Base-by-base conservation (phyloP, 805 yeast genomes). In the Tetrapisispora phaffii region DNA sequence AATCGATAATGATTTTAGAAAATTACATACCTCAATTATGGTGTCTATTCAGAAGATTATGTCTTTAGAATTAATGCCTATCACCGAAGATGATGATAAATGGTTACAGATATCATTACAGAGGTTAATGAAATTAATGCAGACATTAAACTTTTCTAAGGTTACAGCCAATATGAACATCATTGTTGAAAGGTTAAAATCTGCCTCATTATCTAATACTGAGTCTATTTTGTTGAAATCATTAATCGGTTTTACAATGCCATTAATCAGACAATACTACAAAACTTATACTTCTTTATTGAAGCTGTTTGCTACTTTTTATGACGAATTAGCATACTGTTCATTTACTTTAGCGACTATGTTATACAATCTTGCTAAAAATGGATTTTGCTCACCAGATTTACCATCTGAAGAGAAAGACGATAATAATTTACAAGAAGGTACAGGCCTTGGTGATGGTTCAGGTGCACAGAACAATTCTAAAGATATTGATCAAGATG, bases 361-460 rank as follows among this genome's bases (percentile, higher is more conserved):
- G 7, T 70, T 93, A 33, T 67, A 72, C 49, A 73, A 73, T 7
- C 65, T 93, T 24, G 77, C 95, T 0, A 76, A 76, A 13, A 76
- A 82, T 44, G 98, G 98, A 0, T 89, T 88, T 74, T 93, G 98
- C 59, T 77, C 94, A 1, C 98, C 98, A 12, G 84, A 85, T 57
- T 80, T 86, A 17, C 83, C 84, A 6, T 60, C 69, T 7, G 73
- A 74, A 20, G 82, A 80, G 33, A 76, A 78, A 12, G 72, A 74
- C 15, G 82, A 80, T 45, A 77, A 80, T 46, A 79, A 83, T 44
- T 60, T 82, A 47, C 82, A 83, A 35, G 93, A 85, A 37, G 97
- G 97, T 39, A 85, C 95, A 7, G 95, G 95, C 7, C 68, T 85
- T 19, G 98, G 98, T 31, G 93, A 90, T 56, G 98, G 97, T 21